Base-by-base conservation (phyloP, 805 yeast species). In the Scheffersomyces coipomensis region DNA sequence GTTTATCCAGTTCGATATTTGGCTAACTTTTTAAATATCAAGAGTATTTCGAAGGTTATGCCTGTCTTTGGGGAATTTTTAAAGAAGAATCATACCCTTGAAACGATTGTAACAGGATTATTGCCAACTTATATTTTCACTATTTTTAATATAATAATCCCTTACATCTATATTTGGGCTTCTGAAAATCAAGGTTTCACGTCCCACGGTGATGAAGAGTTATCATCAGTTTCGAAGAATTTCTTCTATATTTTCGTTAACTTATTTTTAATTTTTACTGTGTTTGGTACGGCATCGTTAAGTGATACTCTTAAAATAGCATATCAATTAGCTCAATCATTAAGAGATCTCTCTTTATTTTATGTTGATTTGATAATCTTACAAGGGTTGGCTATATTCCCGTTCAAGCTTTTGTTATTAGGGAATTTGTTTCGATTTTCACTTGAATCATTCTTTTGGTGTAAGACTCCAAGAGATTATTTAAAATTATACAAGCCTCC, bases 191-290 rank as follows among this genome's bases (percentile, higher is more conserved):
- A 91, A 66, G 98, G 98, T 0, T 87, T 79, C 52, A 82, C 95
- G 0, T 88, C 97, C 5, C 83, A 85, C 52, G 90, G 96, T 29
- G 98, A 93, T 49, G 96, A 87, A 49, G 98, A 93, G 58, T 65
- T 89, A 13, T 85, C 96, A 0, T 79, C 89, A 18, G 95, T 91
- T 2, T 81, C 93, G 19, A 91, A 91, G 64, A 93, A 93, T 67
- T 91, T 90, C 65, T 90, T 93, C 58, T 93, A 89, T 62, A 85
- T 90, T 26, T 93, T 93, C 65, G 95, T 91, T 47, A 91, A 91
- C 61, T 73, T 93, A 75, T 93, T 91, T 56, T 70, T 91, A 55
- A 96, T 91, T 19, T 93, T 93, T 67, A 91, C 98, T 1, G 76
- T 90, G 53, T 95, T 95, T 6, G 96, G 97, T 46, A 88, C 97